These are phyloP conservation scores for Medicago truncatula DNA, from an alignment of 306 rosid species.

Conservation along the genomic window MtrunA17r5.0-ANR NC_053042.1:22256501-22257000, in stretches of 20 bases:
- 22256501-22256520: conserved; percentile 99
- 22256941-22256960: conserved; percentile 47
- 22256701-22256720: conserved; percentile 8
- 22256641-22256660: conserved; percentile 77
- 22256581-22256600: too few relatives aligned
- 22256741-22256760: conserved; percentile 19
- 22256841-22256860: conserved; percentile 87
- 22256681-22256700: conserved; percentile 76
- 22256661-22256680: conserved; percentile 96
- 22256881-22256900: neutral
- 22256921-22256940: neutral
- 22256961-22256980: conserved; percentile 85
- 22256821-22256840: conserved; percentile 60
- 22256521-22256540: conserved; percentile 95
- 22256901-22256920: conserved; percentile 26
- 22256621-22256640: conserved; percentile 14
- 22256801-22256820: conserved; percentile 83
- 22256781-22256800: conserved; percentile 89
- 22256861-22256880: conserved; percentile 58
- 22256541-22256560: conserved; percentile 92
- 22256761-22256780: conserved; percentile 54
- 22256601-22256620: neutral
- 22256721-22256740: conserved; percentile 18
- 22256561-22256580: conserved; percentile 60
- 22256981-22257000: conserved; percentile 68